phyloP scores from a whole-genome alignment of 2,329 filamentous ascomycete genomes.

The Neoscytalidium dimidiatum region DNA sequence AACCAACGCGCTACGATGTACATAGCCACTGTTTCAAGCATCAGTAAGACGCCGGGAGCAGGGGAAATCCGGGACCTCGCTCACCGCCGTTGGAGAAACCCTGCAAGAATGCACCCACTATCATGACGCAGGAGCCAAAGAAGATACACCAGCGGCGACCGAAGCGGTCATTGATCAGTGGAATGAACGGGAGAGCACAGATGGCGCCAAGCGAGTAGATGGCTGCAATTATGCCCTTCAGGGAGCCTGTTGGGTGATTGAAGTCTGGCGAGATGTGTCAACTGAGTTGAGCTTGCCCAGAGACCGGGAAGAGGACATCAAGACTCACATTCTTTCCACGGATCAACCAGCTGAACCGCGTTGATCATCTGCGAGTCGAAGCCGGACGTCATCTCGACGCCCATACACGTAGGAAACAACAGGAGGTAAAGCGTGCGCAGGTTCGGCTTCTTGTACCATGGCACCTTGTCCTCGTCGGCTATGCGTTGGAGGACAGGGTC shows the following conservation, averaged over 20 bases:
- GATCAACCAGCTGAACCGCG: constrained; percentile 28
- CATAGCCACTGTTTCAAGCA: constrained; percentile 35
- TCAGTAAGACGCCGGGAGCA: not conserved
- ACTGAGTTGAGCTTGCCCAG: not conserved
- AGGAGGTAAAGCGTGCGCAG: constrained; percentile 33
- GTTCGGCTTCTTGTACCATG: constrained; percentile 33
- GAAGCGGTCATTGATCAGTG: constrained; percentile 29
- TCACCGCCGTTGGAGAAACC: constrained; percentile 44
- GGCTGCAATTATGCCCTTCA: constrained; percentile 27
- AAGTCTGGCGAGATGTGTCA: constrained; percentile 24
- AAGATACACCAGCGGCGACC: constrained; percentile 27
- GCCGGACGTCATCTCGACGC: constrained; percentile 25
- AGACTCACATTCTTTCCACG: constrained; percentile 27
- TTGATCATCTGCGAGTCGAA: constrained; percentile 29
- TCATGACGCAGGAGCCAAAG: constrained; percentile 19
- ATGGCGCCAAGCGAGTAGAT: constrained; percentile 31
- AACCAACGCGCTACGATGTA: constrained; percentile 63
- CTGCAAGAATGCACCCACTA: constrained; percentile 7
- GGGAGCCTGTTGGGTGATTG: constrained; percentile 25
- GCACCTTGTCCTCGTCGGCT: constrained; percentile 40
- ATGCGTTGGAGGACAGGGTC: constrained; percentile 44
- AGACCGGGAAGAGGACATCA: not conserved
- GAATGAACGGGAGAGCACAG: constrained; percentile 27
- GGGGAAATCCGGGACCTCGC: constrained; percentile 1
- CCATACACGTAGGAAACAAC: constrained; percentile 36